phyloP scores from a whole-genome alignment of 2,329 filamentous ascomycete genomes.

The Didymella keratinophila region DNA sequence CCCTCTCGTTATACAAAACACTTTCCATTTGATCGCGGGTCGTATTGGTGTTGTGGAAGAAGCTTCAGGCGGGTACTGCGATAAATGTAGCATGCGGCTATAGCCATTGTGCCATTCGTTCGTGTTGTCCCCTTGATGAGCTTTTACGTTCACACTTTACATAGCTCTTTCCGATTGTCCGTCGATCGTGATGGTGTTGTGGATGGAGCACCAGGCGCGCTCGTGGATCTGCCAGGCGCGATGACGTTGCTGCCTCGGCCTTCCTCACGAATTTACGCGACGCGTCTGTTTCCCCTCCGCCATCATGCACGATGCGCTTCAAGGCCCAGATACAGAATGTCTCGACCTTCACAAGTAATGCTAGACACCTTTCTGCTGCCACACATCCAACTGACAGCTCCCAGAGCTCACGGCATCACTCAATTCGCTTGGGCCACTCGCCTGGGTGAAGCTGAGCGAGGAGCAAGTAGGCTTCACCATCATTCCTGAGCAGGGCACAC shows the following conservation, averaged over 20 bases:
- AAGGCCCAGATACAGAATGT: constrained; percentile 62
- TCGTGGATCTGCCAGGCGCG: background rate
- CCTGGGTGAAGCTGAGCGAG: constrained; percentile 89
- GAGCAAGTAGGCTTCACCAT: constrained; percentile 92
- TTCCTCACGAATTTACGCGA: constrained; percentile 19
- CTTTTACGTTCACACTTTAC: too few species aligned
- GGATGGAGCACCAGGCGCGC: background rate
- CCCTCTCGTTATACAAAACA: too few species aligned
- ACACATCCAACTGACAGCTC: constrained; percentile 6
- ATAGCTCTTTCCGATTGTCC: background rate
- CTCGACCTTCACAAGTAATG: constrained; percentile 60
- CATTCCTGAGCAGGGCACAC: constrained; percentile 90
- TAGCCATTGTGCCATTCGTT: too few species aligned
- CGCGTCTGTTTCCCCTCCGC: constrained; percentile 15
- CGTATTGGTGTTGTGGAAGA: too few species aligned
- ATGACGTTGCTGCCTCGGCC: constrained; percentile 22
- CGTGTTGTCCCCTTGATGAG: too few species aligned
- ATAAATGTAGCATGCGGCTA: too few species aligned
- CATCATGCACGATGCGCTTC: constrained; percentile 58
- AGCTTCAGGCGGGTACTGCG: too few species aligned
- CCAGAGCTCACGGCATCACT: constrained; percentile 69
- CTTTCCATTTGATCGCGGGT: too few species aligned
- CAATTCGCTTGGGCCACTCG: constrained; percentile 77
- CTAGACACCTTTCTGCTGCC: too few species aligned
- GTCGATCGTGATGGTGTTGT: background rate